Evolutionary conservation across 129 eudicot genomes (phyloP), one percentile per base, ranked within the genome.

Genomic region (Pittosporum tobira): DNA sequence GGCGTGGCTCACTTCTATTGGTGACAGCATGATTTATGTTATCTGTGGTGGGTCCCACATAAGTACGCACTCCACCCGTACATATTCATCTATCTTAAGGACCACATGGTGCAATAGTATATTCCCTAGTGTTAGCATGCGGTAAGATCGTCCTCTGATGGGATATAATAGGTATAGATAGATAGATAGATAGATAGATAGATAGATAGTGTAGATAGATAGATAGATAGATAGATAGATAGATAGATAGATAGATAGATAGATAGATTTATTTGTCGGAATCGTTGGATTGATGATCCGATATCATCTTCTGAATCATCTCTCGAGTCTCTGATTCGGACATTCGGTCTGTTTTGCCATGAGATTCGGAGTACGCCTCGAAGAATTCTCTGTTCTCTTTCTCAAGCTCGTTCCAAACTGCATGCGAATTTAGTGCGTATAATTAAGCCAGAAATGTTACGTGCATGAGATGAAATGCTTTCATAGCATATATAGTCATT

Each of bases 351-450:
- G 71, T 51, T 50, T 76, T 56, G 31, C 40, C 40, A 57, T 62
- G 77, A 45, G 80, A 66, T 46, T 60, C 50, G 0, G 77, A 44
- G 66, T 87, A 87, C 11, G 84, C 82, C 64, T 79, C 71, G 27
- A 87, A 87, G 63, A 87, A 87, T 53, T 79, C 88, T 24, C 62
- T 58, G 83, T 87, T 87, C 72, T 79, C 93, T 62, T 87, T 87
- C 79, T 79, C 88, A 47, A 87, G 59, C 79, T 82, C 95, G 16
- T 66, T 81, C 94, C 94, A 84, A 47, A 84, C 94, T 84, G 78
- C 73, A 71, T 52, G 45, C 37, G 2, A 36, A 25, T 34, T 37
- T 12, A 10, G 1, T 4, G 19, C 19, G 19, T 16, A n/a, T 28
- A 6, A 26, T 5, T 7, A 34, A 34, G 23, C 40, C 38, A 34